These are phyloP conservation scores for Phytophthora hibernalis DNA, from an alignment of 352 stramenopile genomes.

Conservation along the genomic window DNA sequence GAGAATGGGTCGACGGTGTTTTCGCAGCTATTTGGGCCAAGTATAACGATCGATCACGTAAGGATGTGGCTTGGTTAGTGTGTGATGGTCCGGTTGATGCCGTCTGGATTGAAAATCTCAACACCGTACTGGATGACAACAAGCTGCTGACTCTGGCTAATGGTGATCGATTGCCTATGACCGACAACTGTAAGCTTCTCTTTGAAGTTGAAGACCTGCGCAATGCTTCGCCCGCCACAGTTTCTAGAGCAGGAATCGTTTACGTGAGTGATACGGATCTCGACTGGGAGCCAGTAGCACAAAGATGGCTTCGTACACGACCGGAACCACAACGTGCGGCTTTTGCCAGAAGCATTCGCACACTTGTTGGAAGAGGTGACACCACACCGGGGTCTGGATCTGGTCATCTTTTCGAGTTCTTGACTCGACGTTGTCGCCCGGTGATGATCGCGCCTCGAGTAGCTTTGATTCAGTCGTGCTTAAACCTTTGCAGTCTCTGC, in stretches of 20 bases:
- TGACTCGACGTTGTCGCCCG: constrained; percentile 60
- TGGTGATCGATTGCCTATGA: constrained; percentile 93
- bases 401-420: constrained; percentile 79
- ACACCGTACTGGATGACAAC: constrained; percentile 96
- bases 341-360: constrained; percentile 52
- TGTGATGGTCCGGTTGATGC: constrained; percentile 95
- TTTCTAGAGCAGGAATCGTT: constrained; percentile 92
- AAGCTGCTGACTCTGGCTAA: constrained; percentile 94
- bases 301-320: constrained; percentile 65
- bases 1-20: constrained; percentile 77
- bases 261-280: constrained; percentile 90
- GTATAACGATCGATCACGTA: constrained; percentile 84
- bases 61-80: constrained; percentile 92
- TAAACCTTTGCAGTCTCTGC: constrained; percentile 69
- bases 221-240: constrained; percentile 92
- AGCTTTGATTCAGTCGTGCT: constrained; percentile 79
- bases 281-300: constrained; percentile 74
- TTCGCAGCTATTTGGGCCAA: constrained; percentile 90
- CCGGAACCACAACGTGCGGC: constrained; percentile 56
- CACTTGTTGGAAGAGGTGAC: constrained; percentile 50
- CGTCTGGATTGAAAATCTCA: constrained; percentile 96
- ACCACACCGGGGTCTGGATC: constrained; percentile 20
- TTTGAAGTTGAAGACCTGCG: constrained; percentile 95
- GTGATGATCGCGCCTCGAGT: constrained; percentile 79
- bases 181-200: constrained; percentile 89